Base-by-base conservation (phyloP, 2,329 filamentous ascomycete genomes). In the Teratosphaeria gauchensis region DNA sequence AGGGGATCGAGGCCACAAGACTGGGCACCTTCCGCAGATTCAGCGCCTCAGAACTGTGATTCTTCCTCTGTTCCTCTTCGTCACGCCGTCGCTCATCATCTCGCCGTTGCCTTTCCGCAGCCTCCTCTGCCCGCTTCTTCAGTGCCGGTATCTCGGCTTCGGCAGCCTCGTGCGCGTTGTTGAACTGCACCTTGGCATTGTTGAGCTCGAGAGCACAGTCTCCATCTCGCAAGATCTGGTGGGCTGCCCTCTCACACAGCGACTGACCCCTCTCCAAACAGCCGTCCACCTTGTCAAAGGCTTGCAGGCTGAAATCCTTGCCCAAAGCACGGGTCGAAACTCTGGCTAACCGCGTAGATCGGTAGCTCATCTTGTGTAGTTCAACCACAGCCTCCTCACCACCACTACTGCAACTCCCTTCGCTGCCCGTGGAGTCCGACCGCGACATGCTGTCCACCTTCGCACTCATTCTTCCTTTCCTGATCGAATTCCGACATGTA, bases 221-320 rank as follows among this genome's bases (percentile, higher is more conserved):
- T 11, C 91, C 92, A 56, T 91, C 88, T 28, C 92, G 84, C n/a
- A 96, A 78, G 61, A 94, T 90, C 68, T 95, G 89, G 69, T 95
- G 91, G 0, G 92, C 92, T 2, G 88, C 92, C 57, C 86, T 85
- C 75, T 96, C 92, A 71, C 89, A 95, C 66, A 91, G 83, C 58
- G 81, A 82, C 71, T 96, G 90, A 4, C 90, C 88, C 63, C 84
- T 83, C 69, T 96, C 91, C 30, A 96, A 78, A 0, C 84, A 82
- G 69, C 87, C 88, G 70, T 96, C 91, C 1, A 91, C 80, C 52
- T 83, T 79, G 63, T 95, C 89, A 68, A 69, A 70, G 4, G 57
- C 62, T 35, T 65, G 61, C 12, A 61, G 63, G 33, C 58, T 61
- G 55, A 67, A 63, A 53, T 65, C 60, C 21, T 54, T 57, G 28